Base-by-base conservation (phyloP, 108 stramenopile genomes). In the Cyclotella cryptica region DNA sequence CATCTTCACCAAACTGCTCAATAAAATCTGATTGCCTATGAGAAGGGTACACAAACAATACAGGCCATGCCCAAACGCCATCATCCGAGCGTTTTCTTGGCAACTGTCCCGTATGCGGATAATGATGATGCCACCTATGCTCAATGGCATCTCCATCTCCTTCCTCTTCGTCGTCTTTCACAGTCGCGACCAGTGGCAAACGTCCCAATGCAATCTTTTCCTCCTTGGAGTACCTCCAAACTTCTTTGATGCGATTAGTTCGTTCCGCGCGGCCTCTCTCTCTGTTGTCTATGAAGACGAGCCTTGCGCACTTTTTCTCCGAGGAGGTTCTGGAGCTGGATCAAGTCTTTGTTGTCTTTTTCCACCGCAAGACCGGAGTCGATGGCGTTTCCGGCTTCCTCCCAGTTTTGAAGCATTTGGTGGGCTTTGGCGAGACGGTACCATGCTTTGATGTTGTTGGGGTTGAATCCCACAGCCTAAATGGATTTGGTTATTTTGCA, bases 21-120 rank as follows among this genome's bases (percentile, higher is more conserved):
- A 96, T 87, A 77, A 94, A 96, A 75, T 96, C 96, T 27, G 92
- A 92, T 64, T 96, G 96, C 15, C 81, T 74, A 71, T 93, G 92
- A 3, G 92, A 90, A 11, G 96, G 96, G 67, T 96, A 96, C 8
- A 94, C 74, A 66, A 96, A 94, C 79, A 96, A 60, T 27, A 84
- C 88, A 19, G 96, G 96, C 92, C 92, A 96, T 8, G 78, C 82
- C 92, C 93, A 94, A 51, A 79, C 80, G 12, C 79, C 51, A 51
- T 42, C 78, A 49, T 65, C 71, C 21, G 42, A 40, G 2, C 61
- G 66, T 17, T 66, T 62, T 39, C 71, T 22, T 39, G 96, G 93
- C 43, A 96, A 55, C n/a, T 81, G 69, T 42, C 96, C 96, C 14
- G 89, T 79, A 69, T 94, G 90, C 0, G 96, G 96, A 74, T 86